Base-by-base conservation (phyloP, 2,329 filamentous ascomycete genomes). In the Neonectria ditissima region DNA sequence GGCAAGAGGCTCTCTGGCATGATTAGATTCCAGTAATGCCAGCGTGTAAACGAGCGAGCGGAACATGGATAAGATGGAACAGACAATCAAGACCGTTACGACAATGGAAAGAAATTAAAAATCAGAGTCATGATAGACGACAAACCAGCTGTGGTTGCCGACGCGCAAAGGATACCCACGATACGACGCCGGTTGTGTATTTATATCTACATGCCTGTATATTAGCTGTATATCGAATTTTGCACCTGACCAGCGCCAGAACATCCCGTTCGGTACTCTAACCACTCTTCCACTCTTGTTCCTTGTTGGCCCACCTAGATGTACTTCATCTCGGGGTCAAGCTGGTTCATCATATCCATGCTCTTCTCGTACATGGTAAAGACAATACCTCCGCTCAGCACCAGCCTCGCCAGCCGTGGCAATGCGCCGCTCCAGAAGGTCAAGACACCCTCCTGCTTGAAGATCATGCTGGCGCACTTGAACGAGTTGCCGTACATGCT, bases 361-460 rank as follows among this genome's bases (percentile, higher is more conserved):
- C 91, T 92, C 86, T 97, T 97, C 83, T 98, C 95, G 78, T 97
- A 96, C 90, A 98, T 97, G 22, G 96, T 97, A 76, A 99, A 99
- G 43, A 99, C 96, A 75, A 99, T 97, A 18, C 96, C 96, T 59
- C 96, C 96, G 75, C 94, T 97, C 79, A 98, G 80, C 44, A 97
- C 92, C 71, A 99, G 78, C 61, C 96, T 85, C 24, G 89, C 95
- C 73, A 99, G 80, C 57, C 96, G 85, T 1, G 96, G 96, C 70
- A 98, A 76, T 22, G 96, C 95, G 26, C 96, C 96, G 70, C 92
- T 95, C 96, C 96, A 99, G 69, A 98, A 92, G 1, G 94, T 97
- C 43, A 95, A 77, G 13, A 98, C 59, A 2, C 96, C 95, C 80
- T 99, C 96, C 56, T 97, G 89, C 80, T 89, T 92, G 78, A 96